Base-by-base conservation (phyloP, 2,329 filamentous ascomycete species). In the Diplodia sapinea region DNA sequence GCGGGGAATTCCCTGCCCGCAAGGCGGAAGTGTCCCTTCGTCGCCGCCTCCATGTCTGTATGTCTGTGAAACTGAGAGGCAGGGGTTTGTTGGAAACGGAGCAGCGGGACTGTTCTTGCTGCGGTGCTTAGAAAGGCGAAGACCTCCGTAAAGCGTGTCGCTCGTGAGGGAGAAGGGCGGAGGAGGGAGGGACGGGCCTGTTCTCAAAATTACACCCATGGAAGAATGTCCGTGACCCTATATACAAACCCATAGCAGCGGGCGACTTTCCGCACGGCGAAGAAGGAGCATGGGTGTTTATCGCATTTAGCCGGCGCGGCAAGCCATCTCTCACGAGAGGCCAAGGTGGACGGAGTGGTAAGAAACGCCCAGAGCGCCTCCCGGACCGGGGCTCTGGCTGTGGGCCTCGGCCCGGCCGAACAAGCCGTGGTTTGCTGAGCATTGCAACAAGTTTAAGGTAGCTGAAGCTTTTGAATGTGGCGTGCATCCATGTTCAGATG, bases 1-100 rank as follows among this genome's bases (percentile, higher is more conserved):
- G 69, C 71, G 31, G 75, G 73, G 50, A 75, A 75, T 51, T 76
- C 74, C 26, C 69, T 72, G 47, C 70, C 74, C 61, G 71, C 73
- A 17, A 76, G 71, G 69, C 73, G 72, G 69, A 75, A 76, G 29
- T 74, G 72, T 52, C 74, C 75, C 65, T 74, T 74, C 38, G 72
- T 75, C 54, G 74, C 71, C n/a, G 73, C 70, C 51, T 76, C 75
- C 74, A 77, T 77, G 31, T 33, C 69, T 33, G 26, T 36, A 12
- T 49, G 13, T 26, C 36, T 3, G 15, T 36, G n/a, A 15, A 11
- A 13, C 29, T 13, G 43, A n/a, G 26, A 26, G 1, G 17, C 29
- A 50, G 33, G 2, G 7, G 1, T 55, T 23, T 29, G 51, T 8
- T 66, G 33, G 31, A 12, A 17, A 13, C 9, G 31, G 4, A 17